Percentiles rank a stretch among this genome's conserved stretches.
phyloP scores from a whole-genome alignment of 306 rosid genomes.

The Urtica urens region DNA sequence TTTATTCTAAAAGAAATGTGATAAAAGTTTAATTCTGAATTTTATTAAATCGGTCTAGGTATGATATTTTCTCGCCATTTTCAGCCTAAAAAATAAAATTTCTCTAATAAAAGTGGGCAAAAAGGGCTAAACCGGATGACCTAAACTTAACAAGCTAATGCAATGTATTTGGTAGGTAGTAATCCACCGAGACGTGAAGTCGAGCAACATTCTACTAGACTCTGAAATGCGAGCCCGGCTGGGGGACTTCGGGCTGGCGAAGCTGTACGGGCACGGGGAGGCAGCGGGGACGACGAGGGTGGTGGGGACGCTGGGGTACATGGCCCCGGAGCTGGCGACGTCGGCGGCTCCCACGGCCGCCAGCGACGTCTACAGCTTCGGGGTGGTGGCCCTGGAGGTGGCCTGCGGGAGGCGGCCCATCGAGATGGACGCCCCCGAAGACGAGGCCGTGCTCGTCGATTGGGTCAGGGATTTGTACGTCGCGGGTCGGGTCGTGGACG shows the following conservation, averaged over 20 bases:
- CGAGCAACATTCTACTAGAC: conserved; percentile 69
- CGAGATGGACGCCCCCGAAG: conserved; percentile 42
- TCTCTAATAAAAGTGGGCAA: too few species aligned
- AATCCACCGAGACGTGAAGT: conserved; percentile 72
- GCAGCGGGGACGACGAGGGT: conserved; percentile 70
- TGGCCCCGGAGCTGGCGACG: conserved; percentile 74
- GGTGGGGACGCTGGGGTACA: conserved; percentile 79
- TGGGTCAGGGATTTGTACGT: conserved; percentile 69
- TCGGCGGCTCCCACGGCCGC: conserved; percentile 58
- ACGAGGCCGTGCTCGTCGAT: conserved; percentile 58
- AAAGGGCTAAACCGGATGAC: too few species aligned
- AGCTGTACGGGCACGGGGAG: conserved; percentile 81
- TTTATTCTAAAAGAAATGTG: too few species aligned
- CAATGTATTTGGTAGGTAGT: too few species aligned
- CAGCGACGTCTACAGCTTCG: conserved; percentile 73
- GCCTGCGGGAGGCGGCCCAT: conserved; percentile 77
- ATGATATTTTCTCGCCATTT: too few species aligned
- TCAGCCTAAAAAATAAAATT: too few species aligned
- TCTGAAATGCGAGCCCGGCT: conserved; percentile 66
- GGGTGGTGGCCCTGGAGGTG: conserved; percentile 85
- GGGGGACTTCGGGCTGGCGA: conserved; percentile 87
- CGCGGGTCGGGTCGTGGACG: conserved; percentile 30
- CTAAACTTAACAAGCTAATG: too few species aligned
- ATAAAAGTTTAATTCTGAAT: too few species aligned
- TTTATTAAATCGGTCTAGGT: too few species aligned